phyloP scores from a whole-genome alignment of 768 basidiomycete species.

The Boletus rubroflammeus region DNA sequence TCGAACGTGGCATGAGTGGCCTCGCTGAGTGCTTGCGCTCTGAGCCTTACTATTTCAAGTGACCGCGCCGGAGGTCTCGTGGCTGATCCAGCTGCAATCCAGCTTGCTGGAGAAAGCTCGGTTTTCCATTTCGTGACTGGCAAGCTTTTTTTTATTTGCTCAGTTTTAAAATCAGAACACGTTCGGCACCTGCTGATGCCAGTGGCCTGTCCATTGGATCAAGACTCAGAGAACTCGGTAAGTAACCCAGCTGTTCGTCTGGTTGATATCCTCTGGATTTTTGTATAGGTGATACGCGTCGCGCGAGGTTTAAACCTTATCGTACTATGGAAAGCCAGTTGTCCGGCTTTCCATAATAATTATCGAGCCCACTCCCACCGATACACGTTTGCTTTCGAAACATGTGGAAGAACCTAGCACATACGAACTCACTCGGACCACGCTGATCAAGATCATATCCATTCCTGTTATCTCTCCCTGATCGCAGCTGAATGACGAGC shows the following conservation, averaged over 20 bases:
- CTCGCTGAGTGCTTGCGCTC: neutral
- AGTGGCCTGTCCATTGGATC: neutral
- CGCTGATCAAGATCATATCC: neutral
- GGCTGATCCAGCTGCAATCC: neutral
- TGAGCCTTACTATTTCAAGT: neutral
- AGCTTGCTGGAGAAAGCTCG: neutral
- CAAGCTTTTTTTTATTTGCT: neutral
- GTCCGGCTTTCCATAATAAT: neutral
- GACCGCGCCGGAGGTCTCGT: neutral
- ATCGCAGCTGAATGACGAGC: constrained; percentile 3
- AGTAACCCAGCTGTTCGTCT: neutral
- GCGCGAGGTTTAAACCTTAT: neutral
- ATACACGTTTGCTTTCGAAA: neutral
- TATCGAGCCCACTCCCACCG: neutral
- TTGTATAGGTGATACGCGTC: neutral
- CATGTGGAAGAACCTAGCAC: neutral
- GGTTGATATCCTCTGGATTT: neutral
- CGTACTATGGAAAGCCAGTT: neutral
- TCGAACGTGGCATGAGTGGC: too few relatives aligned
- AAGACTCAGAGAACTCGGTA: neutral
- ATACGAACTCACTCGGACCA: neutral
- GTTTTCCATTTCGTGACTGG: neutral
- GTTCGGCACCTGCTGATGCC: neutral
- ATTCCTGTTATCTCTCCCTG: neutral
- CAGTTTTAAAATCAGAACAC: neutral